phyloP scores from a whole-genome alignment of 257 asterid genomes.

The Leptodermis oblonga region DNA sequence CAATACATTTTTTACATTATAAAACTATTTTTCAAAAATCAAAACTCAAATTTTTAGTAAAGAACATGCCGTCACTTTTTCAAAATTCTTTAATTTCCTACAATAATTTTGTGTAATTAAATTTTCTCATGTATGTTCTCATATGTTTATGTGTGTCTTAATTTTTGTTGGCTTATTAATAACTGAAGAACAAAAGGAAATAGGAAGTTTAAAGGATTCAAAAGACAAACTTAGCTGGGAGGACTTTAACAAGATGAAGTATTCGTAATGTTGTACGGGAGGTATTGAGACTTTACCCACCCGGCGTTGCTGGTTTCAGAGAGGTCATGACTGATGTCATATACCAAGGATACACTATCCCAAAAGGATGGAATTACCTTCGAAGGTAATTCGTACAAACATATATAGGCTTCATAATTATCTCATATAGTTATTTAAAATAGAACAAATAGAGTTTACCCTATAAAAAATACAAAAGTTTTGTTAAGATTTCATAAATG shows the following conservation, averaged over 20 bases:
- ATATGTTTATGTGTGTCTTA: no score
- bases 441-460: no score
- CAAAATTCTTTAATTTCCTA: no score
- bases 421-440: neutral
- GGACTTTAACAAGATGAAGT: neutral
- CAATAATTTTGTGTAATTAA: no score
- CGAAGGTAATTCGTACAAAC: neutral
- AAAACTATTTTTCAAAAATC: no score
- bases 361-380: slow-evolving; percentile 10
- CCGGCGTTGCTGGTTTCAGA: neutral
- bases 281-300: neutral
- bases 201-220: neutral
- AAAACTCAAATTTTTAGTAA: no score
- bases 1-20: no score
- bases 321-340: neutral
- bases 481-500: no score
- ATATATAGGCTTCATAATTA: neutral
- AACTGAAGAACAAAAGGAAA: neutral
- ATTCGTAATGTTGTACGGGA: neutral
- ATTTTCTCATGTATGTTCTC: no score
- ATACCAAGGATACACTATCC: neutral
- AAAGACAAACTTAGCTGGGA: neutral
- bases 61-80: no score
- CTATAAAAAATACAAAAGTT: no score
- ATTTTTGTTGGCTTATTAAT: no score